Conservation (phyloP, 148 eudicot genomes). For the Camellia japonica region DNA sequence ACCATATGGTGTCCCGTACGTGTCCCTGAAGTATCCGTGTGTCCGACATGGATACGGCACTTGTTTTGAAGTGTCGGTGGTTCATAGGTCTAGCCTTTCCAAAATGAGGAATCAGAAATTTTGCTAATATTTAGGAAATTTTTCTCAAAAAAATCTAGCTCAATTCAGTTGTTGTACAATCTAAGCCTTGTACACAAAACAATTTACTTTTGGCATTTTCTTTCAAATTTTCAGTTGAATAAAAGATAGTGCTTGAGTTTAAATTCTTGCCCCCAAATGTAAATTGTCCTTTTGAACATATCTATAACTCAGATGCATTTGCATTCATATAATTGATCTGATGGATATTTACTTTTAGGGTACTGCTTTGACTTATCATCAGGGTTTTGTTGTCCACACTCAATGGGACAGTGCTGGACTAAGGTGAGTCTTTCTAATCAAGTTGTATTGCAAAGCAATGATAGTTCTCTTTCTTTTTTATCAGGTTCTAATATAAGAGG, state of each 20-base stretch:
- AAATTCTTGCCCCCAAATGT: not conserved
- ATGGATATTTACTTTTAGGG: constrained; percentile 17
- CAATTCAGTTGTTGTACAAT: not conserved
- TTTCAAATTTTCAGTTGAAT: not conserved
- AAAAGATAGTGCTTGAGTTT: not conserved
- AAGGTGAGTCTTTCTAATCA: constrained; percentile 30
- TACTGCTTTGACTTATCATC: constrained; percentile 20
- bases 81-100: not conserved
- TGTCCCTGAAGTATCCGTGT: too few relatives aligned
- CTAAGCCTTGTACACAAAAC: not conserved
- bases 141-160: too few relatives aligned
- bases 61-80: too few relatives aligned
- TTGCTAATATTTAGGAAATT: not conserved
- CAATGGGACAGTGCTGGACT: constrained; percentile 65
- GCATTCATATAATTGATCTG: not conserved
- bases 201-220: not conserved
- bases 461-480: not conserved
- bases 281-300: not conserved
- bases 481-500: not conserved
- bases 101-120: not conserved
- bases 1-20: too few relatives aligned
- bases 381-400: constrained; percentile 28
- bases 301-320: not conserved
- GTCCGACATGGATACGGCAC: too few relatives aligned
- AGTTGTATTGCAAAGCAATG: constrained; percentile 3